These are phyloP conservation scores for Sporothrix variecibatus DNA, from an alignment of 2,329 filamentous ascomycete species.

Conservation along the genomic window DNA sequence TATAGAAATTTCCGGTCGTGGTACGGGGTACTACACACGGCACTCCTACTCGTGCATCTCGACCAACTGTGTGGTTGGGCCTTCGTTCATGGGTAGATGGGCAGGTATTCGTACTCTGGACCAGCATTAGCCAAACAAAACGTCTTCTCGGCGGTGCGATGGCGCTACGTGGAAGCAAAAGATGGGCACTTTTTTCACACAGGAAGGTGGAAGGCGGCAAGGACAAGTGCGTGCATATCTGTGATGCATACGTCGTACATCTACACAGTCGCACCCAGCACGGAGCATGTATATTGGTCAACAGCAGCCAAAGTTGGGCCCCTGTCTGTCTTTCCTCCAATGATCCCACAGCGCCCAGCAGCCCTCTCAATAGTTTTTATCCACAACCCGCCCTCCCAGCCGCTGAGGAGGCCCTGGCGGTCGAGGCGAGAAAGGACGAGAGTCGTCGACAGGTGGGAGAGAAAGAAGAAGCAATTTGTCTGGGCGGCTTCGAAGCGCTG, in stretches of 20 bases:
- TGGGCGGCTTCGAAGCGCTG: conserved; percentile 29
- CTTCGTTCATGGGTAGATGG: neutral
- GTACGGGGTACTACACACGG: neutral
- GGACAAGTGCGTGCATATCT: neutral
- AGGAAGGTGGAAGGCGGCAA: too few relatives aligned
- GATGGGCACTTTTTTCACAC: neutral
- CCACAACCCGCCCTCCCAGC: conserved; percentile 2
- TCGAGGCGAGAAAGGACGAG: neutral
- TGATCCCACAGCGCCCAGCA: neutral
- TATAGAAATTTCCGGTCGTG: neutral
- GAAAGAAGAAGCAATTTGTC: conserved; percentile 24
- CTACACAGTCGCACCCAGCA: too few relatives aligned
- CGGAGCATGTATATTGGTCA: neutral
- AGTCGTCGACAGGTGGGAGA: neutral
- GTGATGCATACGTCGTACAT: neutral
- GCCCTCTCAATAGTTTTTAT: neutral
- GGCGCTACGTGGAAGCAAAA: neutral
- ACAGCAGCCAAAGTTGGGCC: neutral
- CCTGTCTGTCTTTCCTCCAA: neutral
- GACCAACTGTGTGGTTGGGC: neutral
- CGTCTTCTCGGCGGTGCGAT: neutral
- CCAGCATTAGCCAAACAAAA: neutral
- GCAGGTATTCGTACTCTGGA: too few relatives aligned
- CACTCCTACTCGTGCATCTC: neutral
- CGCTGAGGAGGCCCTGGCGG: neutral